phyloP scores from a whole-genome alignment of 1,139 yeast genomes.

The Suhomyces yuchorum region DNA sequence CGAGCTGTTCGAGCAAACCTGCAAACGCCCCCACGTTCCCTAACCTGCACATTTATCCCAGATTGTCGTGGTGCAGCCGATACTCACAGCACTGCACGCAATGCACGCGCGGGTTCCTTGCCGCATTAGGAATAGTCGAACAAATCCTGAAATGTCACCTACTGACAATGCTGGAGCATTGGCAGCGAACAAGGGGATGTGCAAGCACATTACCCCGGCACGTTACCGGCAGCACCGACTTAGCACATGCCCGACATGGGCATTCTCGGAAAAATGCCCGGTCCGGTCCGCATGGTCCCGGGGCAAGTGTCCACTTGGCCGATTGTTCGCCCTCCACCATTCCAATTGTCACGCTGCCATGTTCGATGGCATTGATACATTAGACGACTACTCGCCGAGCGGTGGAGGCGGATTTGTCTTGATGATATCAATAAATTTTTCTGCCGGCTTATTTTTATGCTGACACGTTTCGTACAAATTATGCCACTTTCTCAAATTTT shows the following conservation, averaged over 20 bases:
- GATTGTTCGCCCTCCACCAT: not conserved
- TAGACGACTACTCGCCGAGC: not conserved
- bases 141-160: not conserved
- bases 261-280: not conserved
- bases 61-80: not conserved
- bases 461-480: not conserved
- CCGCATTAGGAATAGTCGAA: conserved; percentile 2
- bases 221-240: not conserved
- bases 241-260: not conserved
- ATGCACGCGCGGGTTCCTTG: not conserved
- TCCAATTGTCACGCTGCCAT: not conserved
- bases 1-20: not conserved
- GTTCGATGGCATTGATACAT: not conserved
- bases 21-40: not conserved
- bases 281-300: not conserved
- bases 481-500: not conserved
- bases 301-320: not conserved
- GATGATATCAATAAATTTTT: not conserved
- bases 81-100: not conserved
- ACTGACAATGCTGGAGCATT: not conserved
- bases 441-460: not conserved
- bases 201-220: not conserved
- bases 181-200: not conserved
- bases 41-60: not conserved
- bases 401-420: not conserved